These are phyloP conservation scores for Colletotrichum gloeosporioides DNA, from an alignment of 2,329 filamentous ascomycete genomes.

Conservation along the genomic window DNA sequence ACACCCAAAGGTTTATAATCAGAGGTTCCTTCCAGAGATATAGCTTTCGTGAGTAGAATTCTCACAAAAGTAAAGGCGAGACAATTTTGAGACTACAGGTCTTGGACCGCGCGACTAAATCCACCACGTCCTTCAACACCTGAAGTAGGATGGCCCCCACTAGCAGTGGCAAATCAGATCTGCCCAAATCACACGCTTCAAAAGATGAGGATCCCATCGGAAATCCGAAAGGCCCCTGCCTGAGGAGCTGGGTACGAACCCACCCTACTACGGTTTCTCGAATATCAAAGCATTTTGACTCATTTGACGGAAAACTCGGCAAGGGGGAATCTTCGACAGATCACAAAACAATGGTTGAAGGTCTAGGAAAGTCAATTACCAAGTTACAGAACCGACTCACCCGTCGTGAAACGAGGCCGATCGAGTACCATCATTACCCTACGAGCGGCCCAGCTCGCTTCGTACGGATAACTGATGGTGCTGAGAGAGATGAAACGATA, in stretches of 20 bases:
- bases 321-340: fast-evolving
- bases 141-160: not conserved
- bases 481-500: not conserved
- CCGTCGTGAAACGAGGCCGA: not conserved
- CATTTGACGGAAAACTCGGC: fast-evolving
- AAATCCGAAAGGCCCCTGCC: not conserved
- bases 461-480: not conserved
- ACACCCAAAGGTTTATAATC: not conserved
- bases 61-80: not conserved
- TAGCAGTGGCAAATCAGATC: not conserved
- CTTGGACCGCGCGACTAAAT: not conserved
- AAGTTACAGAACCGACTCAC: not conserved
- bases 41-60: not conserved
- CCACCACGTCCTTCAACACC: not conserved
- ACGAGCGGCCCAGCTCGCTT: not conserved
- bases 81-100: not conserved
- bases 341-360: not conserved
- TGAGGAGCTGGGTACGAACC: not conserved
- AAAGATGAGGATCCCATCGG: not conserved
- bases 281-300: not conserved
- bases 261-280: not conserved
- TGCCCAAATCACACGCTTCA: not conserved
- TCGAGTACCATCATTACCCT: not conserved
- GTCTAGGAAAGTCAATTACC: not conserved
- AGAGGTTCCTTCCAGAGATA: not conserved